Evolutionary conservation across 2,329 filamentous ascomycete genomes (phyloP).

Genomic region (Plenodomus biglobosus): DNA sequence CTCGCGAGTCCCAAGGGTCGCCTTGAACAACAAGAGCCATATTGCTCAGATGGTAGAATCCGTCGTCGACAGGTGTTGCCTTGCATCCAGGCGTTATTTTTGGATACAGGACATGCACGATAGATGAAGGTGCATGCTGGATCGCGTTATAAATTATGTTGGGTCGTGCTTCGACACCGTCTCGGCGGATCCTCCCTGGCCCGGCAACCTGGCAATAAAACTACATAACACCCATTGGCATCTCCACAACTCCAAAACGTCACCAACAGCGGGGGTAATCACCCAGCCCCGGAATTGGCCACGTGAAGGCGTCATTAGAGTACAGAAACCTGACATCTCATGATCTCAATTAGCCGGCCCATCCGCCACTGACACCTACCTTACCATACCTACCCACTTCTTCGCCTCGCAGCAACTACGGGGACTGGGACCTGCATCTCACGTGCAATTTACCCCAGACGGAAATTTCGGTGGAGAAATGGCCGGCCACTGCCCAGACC

Average conservation of each 20-base stretch:
- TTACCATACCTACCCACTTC: slow-evolving; percentile 3
- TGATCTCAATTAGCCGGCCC: slow-evolving; percentile 6
- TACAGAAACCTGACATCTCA: neutral
- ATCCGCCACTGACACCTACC: too few species aligned
- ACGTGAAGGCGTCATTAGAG: too few species aligned
- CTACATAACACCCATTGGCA: too few species aligned
- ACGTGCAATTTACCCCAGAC: slow-evolving; percentile 16
- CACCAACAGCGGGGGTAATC: neutral
- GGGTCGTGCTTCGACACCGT: slow-evolving; percentile 7
- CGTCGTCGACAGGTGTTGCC: too few species aligned
- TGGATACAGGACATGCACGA: neutral
- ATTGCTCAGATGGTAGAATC: neutral
- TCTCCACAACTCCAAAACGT: neutral
- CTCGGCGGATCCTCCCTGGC: slow-evolving; percentile 7
- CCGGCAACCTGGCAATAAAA: slow-evolving; percentile 13
- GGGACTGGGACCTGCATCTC: slow-evolving; percentile 23
- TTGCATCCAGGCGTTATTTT: too few species aligned
- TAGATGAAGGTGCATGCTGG: slow-evolving; percentile 14
- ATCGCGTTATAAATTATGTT: slow-evolving; percentile 7
- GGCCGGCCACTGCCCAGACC: slow-evolving; percentile 7
- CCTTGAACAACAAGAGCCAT: too few species aligned
- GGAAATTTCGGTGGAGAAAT: slow-evolving; percentile 11
- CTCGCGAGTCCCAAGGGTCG: too few species aligned
- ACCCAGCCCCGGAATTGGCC: too few species aligned
- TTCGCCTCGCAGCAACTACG: slow-evolving; percentile 2